Evolutionary conservation across 495 filamentous ascomycete species (phyloP).

Genomic region (Trichoderma reesei): DNA sequence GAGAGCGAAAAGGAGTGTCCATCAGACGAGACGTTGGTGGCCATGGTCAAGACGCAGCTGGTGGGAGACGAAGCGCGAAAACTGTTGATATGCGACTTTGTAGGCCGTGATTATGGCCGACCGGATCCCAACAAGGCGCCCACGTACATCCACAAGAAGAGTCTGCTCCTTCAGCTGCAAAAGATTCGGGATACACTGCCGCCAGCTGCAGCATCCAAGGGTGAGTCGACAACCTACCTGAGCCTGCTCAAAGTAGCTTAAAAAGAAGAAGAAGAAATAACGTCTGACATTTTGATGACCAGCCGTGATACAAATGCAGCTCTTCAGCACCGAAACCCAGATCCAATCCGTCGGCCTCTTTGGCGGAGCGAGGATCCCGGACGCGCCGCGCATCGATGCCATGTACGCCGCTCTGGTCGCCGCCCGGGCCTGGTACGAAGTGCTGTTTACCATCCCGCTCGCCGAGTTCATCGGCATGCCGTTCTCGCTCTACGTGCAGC

Average conservation of each 20-base stretch:
- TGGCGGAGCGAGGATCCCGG: neutral
- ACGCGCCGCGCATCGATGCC: slow-evolving; percentile 15
- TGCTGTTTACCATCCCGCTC: slow-evolving; percentile 26
- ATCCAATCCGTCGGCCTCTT: slow-evolving; percentile 16
- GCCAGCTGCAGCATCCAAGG: neutral
- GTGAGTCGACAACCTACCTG: neutral
- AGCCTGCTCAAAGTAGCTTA: too few species aligned
- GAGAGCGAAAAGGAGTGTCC: slow-evolving; percentile 32
- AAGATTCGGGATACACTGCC: neutral
- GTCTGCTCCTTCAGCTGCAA: neutral
- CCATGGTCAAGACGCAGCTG: slow-evolving; percentile 14
- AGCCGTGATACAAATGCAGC: slow-evolving; percentile 6
- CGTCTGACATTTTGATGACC: neutral
- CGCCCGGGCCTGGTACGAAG: slow-evolving; percentile 29
- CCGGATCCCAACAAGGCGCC: neutral
- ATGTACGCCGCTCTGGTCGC: slow-evolving; percentile 24
- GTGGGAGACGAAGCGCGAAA: slow-evolving; percentile 15
- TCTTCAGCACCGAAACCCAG: slow-evolving; percentile 13
- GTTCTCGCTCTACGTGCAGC: slow-evolving; percentile 30
- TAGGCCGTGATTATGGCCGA: slow-evolving; percentile 1
- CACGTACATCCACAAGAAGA: neutral
- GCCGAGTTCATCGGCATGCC: slow-evolving; percentile 26
- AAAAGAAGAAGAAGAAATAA: neutral
- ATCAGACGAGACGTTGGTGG: slow-evolving; percentile 32
- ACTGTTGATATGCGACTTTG: slow-evolving; percentile 12